Conservation (phyloP, 441 rosid species). For the Croton laevigatus region DNA sequence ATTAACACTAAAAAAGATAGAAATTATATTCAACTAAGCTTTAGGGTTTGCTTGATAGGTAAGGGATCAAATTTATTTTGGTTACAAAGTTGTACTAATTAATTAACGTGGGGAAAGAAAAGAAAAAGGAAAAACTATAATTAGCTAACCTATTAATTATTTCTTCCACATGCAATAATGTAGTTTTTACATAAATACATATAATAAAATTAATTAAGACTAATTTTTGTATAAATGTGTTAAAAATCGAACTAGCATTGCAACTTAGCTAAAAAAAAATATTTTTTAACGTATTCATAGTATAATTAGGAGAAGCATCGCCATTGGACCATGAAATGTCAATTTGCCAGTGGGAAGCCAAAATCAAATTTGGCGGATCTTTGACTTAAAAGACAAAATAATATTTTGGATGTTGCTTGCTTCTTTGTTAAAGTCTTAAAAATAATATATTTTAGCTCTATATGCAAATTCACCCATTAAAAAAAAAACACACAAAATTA, state of each 20-base stretch:
- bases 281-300: too few species aligned
- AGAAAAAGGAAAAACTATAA: background rate
- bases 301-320: slow-evolving; percentile 15
- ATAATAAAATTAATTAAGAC: too few species aligned
- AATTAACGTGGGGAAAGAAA: too few species aligned
- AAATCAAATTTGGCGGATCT: slow-evolving; percentile 13
- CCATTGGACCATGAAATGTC: slow-evolving; percentile 9
- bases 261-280: too few species aligned
- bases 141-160: background rate
- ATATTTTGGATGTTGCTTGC: background rate
- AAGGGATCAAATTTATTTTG: too few species aligned
- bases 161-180: background rate
- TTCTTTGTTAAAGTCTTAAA: background rate
- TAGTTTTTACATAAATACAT: too few species aligned
- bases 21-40: too few species aligned
- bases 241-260: too few species aligned
- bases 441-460: background rate
- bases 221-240: background rate
- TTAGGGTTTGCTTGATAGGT: too few species aligned
- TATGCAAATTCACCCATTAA: background rate
- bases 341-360: slow-evolving; percentile 12
- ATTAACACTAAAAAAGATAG: too few species aligned
- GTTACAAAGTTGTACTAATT: too few species aligned
- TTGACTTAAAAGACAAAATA: slow-evolving; percentile 14
- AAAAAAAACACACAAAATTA: background rate